A percentile compares a stretch with the other conserved stretches of the same genome.
Evolutionary conservation across 352 stramenopile species (phyloP).

Genomic region (Pythium insidiosum): DNA sequence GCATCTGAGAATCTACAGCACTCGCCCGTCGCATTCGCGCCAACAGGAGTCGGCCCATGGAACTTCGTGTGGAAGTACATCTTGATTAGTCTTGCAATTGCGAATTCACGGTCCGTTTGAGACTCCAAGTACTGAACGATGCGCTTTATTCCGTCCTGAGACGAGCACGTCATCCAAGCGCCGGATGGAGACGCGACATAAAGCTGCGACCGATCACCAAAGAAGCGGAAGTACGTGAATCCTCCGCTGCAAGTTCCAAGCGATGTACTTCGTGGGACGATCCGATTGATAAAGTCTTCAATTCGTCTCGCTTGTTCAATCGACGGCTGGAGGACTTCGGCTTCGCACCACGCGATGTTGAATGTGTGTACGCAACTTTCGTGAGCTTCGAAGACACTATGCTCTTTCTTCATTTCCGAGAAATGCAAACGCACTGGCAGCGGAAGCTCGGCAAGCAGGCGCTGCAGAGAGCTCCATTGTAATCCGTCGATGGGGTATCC

Average conservation of each 20-base stretch:
- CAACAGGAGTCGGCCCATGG: too few species aligned
- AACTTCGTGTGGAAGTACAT: too few species aligned
- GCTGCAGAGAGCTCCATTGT: conserved; percentile 5
- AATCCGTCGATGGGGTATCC: conserved; percentile 23
- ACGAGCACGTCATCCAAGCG: conserved; percentile 28
- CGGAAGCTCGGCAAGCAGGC: conserved; percentile 9
- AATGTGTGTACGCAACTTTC: conserved; percentile 44
- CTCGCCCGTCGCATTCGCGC: neutral
- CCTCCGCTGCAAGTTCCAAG: conserved; percentile 45
- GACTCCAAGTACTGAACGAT: too few species aligned
- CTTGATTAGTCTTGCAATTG: conserved; percentile 8
- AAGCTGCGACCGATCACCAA: conserved; percentile 37
- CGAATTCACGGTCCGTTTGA: neutral
- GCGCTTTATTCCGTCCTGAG: too few species aligned
- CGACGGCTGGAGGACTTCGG: conserved; percentile 32
- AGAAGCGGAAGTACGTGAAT: conserved; percentile 62
- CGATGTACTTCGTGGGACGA: conserved; percentile 52
- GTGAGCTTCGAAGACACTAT: conserved; percentile 38
- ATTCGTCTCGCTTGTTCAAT: conserved; percentile 35
- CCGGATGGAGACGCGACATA: conserved; percentile 39
- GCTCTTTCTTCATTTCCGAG: conserved; percentile 12
- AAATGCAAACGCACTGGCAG: conserved; percentile 43
- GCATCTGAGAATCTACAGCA: too few species aligned
- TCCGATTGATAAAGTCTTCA: conserved; percentile 52
- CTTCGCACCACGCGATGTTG: conserved; percentile 62